phyloP scores from a whole-genome alignment of 2,329 filamentous ascomycete species.

The Exutisphaerella laricina region DNA sequence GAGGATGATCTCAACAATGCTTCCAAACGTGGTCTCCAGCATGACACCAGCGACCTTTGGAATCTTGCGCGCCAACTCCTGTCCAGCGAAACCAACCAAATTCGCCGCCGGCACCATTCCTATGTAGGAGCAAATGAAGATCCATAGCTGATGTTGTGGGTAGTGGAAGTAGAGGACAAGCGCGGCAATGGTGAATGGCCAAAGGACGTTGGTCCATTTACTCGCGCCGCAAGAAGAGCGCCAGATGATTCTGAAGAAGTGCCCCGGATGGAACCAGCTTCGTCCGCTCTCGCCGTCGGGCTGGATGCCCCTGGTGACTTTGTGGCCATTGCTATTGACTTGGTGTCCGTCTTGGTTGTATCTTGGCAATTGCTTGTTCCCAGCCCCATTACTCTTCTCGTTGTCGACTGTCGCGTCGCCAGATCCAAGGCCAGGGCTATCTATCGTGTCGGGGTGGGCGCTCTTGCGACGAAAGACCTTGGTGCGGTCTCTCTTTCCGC shows the following conservation, averaged over 20 bases:
- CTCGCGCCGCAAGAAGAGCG: slow-evolving; percentile 42
- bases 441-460: slow-evolving; percentile 15
- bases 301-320: slow-evolving; percentile 39
- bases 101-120: slow-evolving; percentile 49
- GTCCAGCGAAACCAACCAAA: slow-evolving; percentile 56
- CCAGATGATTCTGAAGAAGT: slow-evolving; percentile 43
- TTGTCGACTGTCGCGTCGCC: slow-evolving; percentile 11
- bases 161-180: slow-evolving; percentile 42
- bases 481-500: slow-evolving; percentile 5
- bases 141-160: slow-evolving; percentile 33
- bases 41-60: slow-evolving; percentile 66
- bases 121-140: slow-evolving; percentile 47
- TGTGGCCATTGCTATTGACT: slow-evolving; percentile 43
- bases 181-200: slow-evolving; percentile 46
- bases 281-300: slow-evolving; percentile 46
- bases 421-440: slow-evolving; percentile 8
- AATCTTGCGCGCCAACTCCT: slow-evolving; percentile 66
- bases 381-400: slow-evolving; percentile 12
- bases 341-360: slow-evolving; percentile 25
- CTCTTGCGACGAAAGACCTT: slow-evolving; percentile 21
- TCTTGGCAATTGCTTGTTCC: slow-evolving; percentile 14
- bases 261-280: slow-evolving; percentile 39
- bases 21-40: slow-evolving; percentile 51
- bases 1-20: slow-evolving; percentile 72
- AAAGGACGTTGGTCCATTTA: slow-evolving; percentile 45